Percentiles rank a stretch among this genome's conserved stretches.
phyloP scores from a whole-genome alignment of 2,329 filamentous ascomycete species.

The Aspergillus neoniger region DNA sequence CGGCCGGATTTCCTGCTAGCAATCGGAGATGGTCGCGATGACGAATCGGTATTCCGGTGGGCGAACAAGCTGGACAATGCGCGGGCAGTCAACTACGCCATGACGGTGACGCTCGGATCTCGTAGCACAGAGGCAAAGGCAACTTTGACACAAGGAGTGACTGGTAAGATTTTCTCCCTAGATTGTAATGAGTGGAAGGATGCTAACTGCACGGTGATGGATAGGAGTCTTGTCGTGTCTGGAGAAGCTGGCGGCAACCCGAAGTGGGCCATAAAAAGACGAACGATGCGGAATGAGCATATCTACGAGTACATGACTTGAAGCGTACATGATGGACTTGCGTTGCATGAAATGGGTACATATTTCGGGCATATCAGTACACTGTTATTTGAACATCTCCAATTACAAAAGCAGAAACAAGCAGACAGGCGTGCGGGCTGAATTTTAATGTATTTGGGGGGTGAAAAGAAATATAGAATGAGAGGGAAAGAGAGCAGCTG shows the following conservation, averaged over 20 bases:
- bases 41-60: conserved; percentile 93
- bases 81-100: conserved; percentile 66
- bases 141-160: conserved; percentile 87
- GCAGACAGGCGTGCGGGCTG: not conserved
- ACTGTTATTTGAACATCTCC: not conserved
- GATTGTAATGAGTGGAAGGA: not conserved
- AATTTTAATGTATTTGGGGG: not conserved
- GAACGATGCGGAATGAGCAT: conserved; percentile 5
- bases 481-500: no score
- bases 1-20: conserved; percentile 82
- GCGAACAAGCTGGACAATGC: conserved; percentile 72
- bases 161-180: conserved; percentile 60
- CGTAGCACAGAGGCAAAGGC: conserved; percentile 85
- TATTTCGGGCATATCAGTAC: not conserved
- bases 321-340: no score
- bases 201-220: conserved; percentile 19
- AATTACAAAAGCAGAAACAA: not conserved
- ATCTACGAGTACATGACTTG: not conserved
- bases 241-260: conserved; percentile 49
- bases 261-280: not conserved
- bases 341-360: not conserved
- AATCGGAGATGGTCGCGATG: conserved; percentile 86
- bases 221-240: conserved; percentile 56
- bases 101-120: conserved; percentile 82
- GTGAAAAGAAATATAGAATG: no score